Conservation (phyloP, 2,329 filamentous ascomycete genomes). For the Fonsecaea erecta region DNA sequence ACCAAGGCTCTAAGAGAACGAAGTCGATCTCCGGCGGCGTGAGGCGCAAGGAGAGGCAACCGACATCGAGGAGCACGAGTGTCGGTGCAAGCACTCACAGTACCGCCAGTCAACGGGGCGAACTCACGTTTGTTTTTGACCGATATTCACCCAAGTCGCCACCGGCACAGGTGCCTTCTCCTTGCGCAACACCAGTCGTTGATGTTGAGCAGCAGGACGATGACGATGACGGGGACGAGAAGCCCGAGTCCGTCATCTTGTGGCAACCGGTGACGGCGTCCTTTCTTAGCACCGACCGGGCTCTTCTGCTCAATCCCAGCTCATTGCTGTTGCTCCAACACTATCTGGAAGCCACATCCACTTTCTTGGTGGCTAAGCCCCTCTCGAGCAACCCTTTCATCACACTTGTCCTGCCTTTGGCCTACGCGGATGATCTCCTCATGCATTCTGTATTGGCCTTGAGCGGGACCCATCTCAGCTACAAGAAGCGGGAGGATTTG, state of each 20-base stretch:
- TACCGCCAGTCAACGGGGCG: neutral
- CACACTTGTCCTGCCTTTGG: constrained; percentile 23
- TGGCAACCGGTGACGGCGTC: constrained; percentile 14
- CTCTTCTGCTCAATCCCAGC: constrained; percentile 1
- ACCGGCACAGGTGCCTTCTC: neutral
- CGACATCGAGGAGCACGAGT: neutral
- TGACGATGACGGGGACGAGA: neutral
- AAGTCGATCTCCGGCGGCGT: neutral
- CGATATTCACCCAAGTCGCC: neutral
- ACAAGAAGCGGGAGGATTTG: neutral
- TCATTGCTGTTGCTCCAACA: constrained; percentile 21
- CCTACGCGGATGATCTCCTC: constrained; percentile 23
- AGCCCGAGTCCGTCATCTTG: neutral
- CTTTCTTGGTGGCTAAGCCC: constrained; percentile 12
- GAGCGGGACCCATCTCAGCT: constrained; percentile 23
- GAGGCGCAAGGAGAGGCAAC: neutral
- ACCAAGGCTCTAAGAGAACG: neutral
- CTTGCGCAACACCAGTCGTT: neutral
- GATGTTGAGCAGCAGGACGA: neutral
- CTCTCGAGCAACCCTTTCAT: constrained; percentile 21
- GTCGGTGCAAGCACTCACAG: neutral
- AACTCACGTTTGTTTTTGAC: neutral
- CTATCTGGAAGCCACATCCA: constrained; percentile 18
- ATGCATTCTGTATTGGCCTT: constrained; percentile 28
- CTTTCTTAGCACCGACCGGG: constrained; percentile 19